Evolutionary conservation across 768 basidiomycete genomes (phyloP).

Genomic region (Fomitopsis serialis): DNA sequence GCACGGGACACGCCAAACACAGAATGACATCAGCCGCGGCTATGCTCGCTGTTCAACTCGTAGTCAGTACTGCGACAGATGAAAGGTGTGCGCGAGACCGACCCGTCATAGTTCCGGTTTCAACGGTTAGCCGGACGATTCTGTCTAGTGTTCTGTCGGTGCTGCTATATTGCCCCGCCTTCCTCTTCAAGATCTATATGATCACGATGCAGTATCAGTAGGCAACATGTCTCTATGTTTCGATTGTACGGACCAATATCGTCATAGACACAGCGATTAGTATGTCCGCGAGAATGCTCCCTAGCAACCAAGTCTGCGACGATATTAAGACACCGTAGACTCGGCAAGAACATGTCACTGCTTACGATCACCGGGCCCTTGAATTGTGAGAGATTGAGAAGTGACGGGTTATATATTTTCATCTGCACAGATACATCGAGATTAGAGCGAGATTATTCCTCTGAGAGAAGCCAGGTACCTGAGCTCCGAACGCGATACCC

Average conservation of each 20-base stretch:
- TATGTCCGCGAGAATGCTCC: constrained; percentile 1
- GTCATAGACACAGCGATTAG: constrained; percentile 8
- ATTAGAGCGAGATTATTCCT: background rate
- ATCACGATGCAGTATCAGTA: too few relatives aligned
- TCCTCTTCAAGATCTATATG: background rate
- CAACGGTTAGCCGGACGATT: background rate
- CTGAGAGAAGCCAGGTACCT: background rate
- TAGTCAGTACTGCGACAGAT: background rate
- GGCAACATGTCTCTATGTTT: too few relatives aligned
- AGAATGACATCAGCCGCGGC: background rate
- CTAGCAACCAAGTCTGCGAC: background rate
- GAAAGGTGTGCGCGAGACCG: background rate
- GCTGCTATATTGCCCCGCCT: background rate
- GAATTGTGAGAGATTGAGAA: background rate
- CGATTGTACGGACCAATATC: background rate
- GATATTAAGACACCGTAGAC: background rate
- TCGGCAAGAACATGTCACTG: background rate
- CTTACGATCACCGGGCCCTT: background rate
- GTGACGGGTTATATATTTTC: background rate
- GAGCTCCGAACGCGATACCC: background rate
- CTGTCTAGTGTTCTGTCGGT: background rate
- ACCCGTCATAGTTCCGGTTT: constrained; percentile 7
- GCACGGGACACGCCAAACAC: background rate
- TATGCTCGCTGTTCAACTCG: background rate
- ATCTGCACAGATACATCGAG: background rate